A percentile compares a stretch with the other conserved stretches of the same genome.
Evolutionary conservation across 78 protist species (phyloP).

Genomic region (Dictyostelium firmibasis): DNA sequence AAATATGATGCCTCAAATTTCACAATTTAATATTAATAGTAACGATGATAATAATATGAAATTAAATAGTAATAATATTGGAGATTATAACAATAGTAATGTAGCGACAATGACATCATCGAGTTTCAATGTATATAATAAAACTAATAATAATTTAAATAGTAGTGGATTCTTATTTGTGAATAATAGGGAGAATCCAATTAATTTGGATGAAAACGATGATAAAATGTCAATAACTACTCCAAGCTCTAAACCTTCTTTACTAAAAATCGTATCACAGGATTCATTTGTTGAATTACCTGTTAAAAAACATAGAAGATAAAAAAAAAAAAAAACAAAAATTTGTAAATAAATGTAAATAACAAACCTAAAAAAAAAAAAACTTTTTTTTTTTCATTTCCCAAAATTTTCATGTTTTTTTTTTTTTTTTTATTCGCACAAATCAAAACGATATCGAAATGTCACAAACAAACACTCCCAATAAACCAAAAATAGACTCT

Average conservation of each 20-base stretch:
- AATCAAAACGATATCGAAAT: not conserved
- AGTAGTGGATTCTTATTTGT: not conserved
- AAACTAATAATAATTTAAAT: no score
- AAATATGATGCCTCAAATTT: not conserved
- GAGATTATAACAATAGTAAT: not conserved
- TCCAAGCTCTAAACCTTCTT: not conserved
- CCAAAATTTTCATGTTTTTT: not conserved
- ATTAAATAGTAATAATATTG: not conserved
- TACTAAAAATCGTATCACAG: conserved; percentile 24
- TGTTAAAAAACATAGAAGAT: conserved; percentile 27
- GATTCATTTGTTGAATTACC: conserved; percentile 35
- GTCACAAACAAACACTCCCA: not conserved
- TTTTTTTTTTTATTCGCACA: not conserved
- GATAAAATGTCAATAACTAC: not conserved
- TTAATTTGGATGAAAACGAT: not conserved
- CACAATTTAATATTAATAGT: not conserved
- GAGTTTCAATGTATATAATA: not conserved
- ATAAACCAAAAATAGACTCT: not conserved
- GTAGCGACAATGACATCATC: not conserved
- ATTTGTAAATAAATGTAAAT: not conserved
- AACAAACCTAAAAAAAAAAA: not conserved
- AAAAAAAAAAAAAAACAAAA: no score
- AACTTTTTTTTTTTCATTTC: not conserved
- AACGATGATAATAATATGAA: not conserved
- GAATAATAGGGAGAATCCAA: not conserved